phyloP scores from a whole-genome alignment of 2,329 filamentous ascomycete species.

The Didymella glomerata region DNA sequence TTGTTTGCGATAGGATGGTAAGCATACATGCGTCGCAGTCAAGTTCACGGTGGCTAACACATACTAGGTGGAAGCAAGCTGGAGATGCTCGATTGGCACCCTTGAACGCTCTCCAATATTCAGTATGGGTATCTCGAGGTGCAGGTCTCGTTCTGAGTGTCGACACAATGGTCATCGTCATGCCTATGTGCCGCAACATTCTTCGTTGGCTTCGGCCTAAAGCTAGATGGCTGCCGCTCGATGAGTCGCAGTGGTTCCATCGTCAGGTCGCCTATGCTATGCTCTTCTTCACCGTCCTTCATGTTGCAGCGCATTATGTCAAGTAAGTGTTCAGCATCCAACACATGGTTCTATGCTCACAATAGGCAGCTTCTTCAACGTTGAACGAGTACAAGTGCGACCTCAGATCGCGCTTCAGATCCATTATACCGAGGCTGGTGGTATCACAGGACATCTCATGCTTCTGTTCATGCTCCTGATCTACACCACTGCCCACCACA shows the following conservation, averaged over 20 bases:
- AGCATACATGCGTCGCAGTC: constrained; percentile 41
- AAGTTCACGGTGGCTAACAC: constrained; percentile 13
- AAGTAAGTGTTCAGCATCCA: constrained; percentile 67
- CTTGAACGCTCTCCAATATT: constrained; percentile 83
- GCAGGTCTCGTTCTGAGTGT: constrained; percentile 86
- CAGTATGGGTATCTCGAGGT: constrained; percentile 95
- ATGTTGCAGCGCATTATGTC: constrained; percentile 87
- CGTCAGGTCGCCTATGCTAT: constrained; percentile 91
- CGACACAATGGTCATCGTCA: constrained; percentile 84
- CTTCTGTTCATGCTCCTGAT: constrained; percentile 98
- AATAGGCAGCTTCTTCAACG: constrained; percentile 81
- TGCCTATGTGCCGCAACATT: constrained; percentile 94
- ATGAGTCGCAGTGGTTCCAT: constrained; percentile 97
- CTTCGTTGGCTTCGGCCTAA: constrained; percentile 87
- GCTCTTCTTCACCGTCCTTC: constrained; percentile 80
- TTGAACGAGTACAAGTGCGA: constrained; percentile 84
- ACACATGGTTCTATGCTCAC: neutral
- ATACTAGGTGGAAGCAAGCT: constrained; percentile 79
- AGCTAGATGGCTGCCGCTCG: constrained; percentile 86
- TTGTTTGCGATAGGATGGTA: constrained; percentile 90
- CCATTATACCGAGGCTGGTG: constrained; percentile 87
- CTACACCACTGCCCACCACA: constrained; percentile 92
- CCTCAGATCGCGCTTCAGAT: constrained; percentile 84
- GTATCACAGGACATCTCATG: constrained; percentile 97
- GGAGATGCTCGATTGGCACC: constrained; percentile 72